Base-by-base conservation (phyloP, 495 filamentous ascomycete genomes). In the Aspergillus incahuasiensis region DNA sequence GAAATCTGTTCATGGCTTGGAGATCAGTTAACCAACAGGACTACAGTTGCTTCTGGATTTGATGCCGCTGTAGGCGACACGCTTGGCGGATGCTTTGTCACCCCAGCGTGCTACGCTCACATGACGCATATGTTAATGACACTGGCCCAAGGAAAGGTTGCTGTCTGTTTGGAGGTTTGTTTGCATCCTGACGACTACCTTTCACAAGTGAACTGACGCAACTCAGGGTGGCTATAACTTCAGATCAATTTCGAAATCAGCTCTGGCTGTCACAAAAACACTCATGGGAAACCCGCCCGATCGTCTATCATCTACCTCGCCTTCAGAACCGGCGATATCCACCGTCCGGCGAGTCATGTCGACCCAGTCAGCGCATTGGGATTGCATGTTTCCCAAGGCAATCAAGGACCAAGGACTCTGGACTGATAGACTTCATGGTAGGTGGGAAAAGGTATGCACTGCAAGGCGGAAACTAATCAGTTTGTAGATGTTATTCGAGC, bases 41-140 rank as follows among this genome's bases (percentile, higher is more conserved):
- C 18, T 15, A 15, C 44, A 83, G 86, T 99, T 48, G 91, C 95
- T 6, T 92, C 94, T 57, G 94, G 94, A 1, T 99, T 99, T 56
- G 94, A 99, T 71, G 94, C 94, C 5, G 94, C 94, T 2, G 89
- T 83, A 41, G 94, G 95, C 7, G 94, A 99, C 70, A 85, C 89
- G 52, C 79, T 99, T 18, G 94, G 94, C 35, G 90, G 86, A 30
- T 99, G 95, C 67, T 91, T 87, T 61, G 92, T 97, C 5, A 86
- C 91, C 0, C 94, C 94, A 0, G 70, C 84, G 20, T 92, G 95
- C 64, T 99, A 97, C 67, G 90, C 91, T 18, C 92, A 97, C 63
- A 97, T 99, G 94, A 97, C 95, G 8, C 89, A 96, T 64, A 96
- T 97, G 92, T 80, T 99, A 16, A 97, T 97, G 91, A 86, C 87